Evolutionary conservation across 768 basidiomycete species (phyloP).

Genomic region (Russula foetens): DNA sequence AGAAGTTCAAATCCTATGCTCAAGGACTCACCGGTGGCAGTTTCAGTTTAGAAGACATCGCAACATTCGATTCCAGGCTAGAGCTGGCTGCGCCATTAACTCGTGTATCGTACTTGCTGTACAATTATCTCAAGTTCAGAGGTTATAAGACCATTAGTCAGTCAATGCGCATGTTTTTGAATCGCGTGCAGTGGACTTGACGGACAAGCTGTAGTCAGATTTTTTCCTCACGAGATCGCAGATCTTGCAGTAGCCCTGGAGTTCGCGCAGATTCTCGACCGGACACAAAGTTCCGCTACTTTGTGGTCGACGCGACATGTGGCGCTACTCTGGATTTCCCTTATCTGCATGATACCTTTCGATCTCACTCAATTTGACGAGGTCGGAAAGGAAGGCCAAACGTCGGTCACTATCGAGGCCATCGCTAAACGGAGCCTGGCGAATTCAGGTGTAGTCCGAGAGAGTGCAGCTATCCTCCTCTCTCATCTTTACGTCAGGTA

Average conservation of each 20-base stretch:
- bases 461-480: slow-evolving; percentile 73
- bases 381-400: slow-evolving; percentile 39
- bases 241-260: slow-evolving; percentile 71
- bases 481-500: slow-evolving; percentile 77
- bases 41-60: slow-evolving; percentile 5
- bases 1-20: slow-evolving; percentile 49
- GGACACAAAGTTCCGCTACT: slow-evolving; percentile 28
- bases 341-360: slow-evolving; percentile 92
- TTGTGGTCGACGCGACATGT: slow-evolving; percentile 83
- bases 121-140: slow-evolving; percentile 77
- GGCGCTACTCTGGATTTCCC: slow-evolving; percentile 85
- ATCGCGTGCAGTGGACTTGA: not conserved
- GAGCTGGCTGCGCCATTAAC: slow-evolving; percentile 27
- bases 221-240: slow-evolving; percentile 86
- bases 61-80: slow-evolving; percentile 28
- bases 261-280: slow-evolving; percentile 45
- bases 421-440: slow-evolving; percentile 50
- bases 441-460: slow-evolving; percentile 76
- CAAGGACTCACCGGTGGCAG: slow-evolving; percentile 24
- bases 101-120: slow-evolving; percentile 55
- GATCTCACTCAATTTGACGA: slow-evolving; percentile 82
- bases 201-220: slow-evolving; percentile 53
- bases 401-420: slow-evolving; percentile 47
- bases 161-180: slow-evolving; percentile 26
- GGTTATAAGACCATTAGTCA: slow-evolving; percentile 89